Conservation (phyloP, 2,329 filamentous ascomycete species). For the Tolypocladium tundrense region DNA sequence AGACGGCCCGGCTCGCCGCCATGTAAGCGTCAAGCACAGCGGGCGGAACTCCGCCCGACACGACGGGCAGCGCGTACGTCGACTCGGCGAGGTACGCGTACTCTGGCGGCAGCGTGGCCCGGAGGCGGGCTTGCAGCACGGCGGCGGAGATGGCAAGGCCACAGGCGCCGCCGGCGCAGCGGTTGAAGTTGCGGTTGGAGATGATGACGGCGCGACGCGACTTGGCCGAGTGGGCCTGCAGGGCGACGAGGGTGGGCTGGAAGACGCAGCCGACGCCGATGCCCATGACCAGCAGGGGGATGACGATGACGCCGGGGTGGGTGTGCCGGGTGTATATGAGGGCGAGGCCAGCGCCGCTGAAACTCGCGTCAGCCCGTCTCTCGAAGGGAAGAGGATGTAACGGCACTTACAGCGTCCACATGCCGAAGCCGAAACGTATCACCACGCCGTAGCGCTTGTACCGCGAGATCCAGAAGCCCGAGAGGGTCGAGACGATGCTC, state of each 20-base stretch:
- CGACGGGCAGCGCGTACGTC: slow-evolving; percentile 17
- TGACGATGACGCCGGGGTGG: slow-evolving; percentile 34
- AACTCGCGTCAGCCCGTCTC: neutral
- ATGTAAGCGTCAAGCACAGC: slow-evolving; percentile 32
- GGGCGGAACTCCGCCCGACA: slow-evolving; percentile 2
- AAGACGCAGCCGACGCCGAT: slow-evolving; percentile 29
- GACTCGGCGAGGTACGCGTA: slow-evolving; percentile 15
- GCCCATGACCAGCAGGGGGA: slow-evolving; percentile 27
- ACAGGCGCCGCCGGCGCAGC: slow-evolving; percentile 44
- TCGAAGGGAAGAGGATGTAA: neutral
- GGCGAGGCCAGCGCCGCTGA: slow-evolving; percentile 39
- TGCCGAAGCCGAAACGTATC: slow-evolving; percentile 32
- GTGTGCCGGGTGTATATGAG: slow-evolving; percentile 36
- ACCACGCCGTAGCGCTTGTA: slow-evolving; percentile 48
- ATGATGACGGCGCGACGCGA: slow-evolving; percentile 51
- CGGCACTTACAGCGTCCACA: slow-evolving; percentile 22
- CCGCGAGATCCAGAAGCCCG: slow-evolving; percentile 48
- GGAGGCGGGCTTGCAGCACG: slow-evolving; percentile 24
- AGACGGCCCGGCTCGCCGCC: slow-evolving; percentile 42
- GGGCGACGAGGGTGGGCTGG: slow-evolving; percentile 34
- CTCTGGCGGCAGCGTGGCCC: slow-evolving; percentile 13
- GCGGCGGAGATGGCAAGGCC: slow-evolving; percentile 49
- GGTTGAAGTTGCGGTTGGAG: slow-evolving; percentile 51
- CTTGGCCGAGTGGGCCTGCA: slow-evolving; percentile 44
- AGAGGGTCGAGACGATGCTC: slow-evolving; percentile 31